These are phyloP conservation scores for Solanum neorickii DNA, from an alignment of 257 asterid species.

Conservation along the genomic window DNA sequence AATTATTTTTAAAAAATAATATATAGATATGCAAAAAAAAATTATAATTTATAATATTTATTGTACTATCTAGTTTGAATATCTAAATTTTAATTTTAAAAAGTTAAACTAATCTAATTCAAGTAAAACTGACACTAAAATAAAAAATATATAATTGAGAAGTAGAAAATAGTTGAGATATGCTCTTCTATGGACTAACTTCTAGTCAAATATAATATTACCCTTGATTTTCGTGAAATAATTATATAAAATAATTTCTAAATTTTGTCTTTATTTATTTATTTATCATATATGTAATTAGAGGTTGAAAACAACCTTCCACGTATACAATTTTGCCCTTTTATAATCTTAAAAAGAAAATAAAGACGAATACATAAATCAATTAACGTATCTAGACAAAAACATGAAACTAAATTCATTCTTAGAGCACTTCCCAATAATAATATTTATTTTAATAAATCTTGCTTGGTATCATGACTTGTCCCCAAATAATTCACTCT, in stretches of 20 bases:
- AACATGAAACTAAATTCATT: background rate
- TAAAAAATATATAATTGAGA: no score
- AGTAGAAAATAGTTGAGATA: no score
- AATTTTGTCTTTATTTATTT: background rate
- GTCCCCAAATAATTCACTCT: background rate
- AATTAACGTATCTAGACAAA: background rate
- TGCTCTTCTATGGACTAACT: background rate
- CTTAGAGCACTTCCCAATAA: background rate
- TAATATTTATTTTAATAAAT: background rate
- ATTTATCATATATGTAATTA: background rate
- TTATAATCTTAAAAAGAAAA: background rate
- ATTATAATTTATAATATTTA: no score
- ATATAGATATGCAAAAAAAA: accelerated
- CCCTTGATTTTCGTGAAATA: background rate
- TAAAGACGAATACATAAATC: background rate
- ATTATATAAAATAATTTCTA: no score
- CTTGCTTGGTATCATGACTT: background rate
- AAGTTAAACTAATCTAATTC: no score
- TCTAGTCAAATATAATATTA: background rate
- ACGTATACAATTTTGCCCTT: background rate
- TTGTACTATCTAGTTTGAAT: no score
- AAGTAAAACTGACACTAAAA: no score
- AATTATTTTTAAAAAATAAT: no score
- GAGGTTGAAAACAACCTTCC: background rate
- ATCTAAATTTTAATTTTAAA: no score